phyloP scores from a whole-genome alignment of 2,329 filamentous ascomycete genomes.

The Botryotinia globosa region DNA sequence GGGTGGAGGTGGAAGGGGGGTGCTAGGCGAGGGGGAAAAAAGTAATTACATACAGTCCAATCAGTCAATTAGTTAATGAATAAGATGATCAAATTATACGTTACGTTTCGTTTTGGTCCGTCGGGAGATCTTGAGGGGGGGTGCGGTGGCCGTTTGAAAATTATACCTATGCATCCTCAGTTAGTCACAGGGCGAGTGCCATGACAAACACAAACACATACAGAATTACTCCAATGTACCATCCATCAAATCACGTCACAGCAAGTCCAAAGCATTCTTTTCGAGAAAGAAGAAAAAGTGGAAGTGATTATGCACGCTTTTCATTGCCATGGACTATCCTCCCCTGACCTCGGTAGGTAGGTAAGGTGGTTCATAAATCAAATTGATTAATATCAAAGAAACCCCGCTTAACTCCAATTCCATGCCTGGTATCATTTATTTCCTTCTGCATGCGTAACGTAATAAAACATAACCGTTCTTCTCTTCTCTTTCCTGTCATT shows the following conservation, averaged over 20 bases:
- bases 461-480: neutral
- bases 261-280: neutral
- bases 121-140: too few relatives aligned
- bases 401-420: neutral
- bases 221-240: neutral
- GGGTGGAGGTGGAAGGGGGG: neutral
- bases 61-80: neutral
- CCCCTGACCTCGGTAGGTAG: neutral
- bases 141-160: neutral
- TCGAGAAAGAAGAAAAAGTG: neutral
- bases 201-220: neutral
- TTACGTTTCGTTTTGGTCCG: neutral
- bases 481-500: neutral
- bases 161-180: neutral
- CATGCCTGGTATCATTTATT: conserved; percentile 3
- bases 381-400: neutral
- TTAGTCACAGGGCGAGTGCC: neutral
- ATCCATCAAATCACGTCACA: neutral
- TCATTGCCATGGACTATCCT: neutral
- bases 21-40: neutral
- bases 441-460: neutral
- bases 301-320: neutral
- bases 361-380: neutral
- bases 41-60: neutral
- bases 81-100: neutral